Percentiles rank a stretch among this genome's conserved stretches.
Evolutionary conservation across 1,139 yeast genomes (phyloP).

Genomic region (Debaryomyces subglobosus): DNA sequence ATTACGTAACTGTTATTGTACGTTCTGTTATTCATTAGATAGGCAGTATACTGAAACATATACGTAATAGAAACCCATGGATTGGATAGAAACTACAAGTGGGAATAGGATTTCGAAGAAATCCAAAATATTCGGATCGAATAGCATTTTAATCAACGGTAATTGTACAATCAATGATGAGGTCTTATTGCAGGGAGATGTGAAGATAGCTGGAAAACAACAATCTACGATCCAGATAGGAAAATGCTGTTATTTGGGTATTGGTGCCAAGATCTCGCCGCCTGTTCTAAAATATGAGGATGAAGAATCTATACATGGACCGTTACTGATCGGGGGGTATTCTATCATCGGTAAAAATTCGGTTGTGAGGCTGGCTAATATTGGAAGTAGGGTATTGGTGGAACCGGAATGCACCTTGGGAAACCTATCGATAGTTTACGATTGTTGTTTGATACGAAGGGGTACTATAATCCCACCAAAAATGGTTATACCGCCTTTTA

Average conservation of each 20-base stretch:
- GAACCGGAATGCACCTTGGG: conserved; percentile 46
- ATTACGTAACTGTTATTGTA: conserved; percentile 3
- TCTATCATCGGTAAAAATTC: conserved; percentile 53
- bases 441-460: conserved; percentile 57
- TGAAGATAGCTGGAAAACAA: conserved; percentile 23
- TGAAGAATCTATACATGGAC: conserved; percentile 21
- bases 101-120: conserved; percentile 60
- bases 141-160: conserved; percentile 33
- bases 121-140: conserved; percentile 36
- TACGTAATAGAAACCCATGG: conserved; percentile 8
- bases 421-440: conserved; percentile 56
- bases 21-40: background rate
- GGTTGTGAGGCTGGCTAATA: conserved; percentile 44
- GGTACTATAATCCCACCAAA: conserved; percentile 56
- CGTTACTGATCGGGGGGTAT: conserved; percentile 59
- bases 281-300: conserved; percentile 24
- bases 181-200: conserved; percentile 28
- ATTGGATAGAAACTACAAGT: conserved; percentile 49
- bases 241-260: conserved; percentile 47
- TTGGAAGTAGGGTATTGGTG: conserved; percentile 62
- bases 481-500: conserved; percentile 62
- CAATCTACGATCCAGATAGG: conserved; percentile 54
- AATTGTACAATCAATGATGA: conserved; percentile 34
- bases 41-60: background rate
- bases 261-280: conserved; percentile 33